Conservation (phyloP, 768 basidiomycete species). For the Coprinellus micaceus region DNA sequence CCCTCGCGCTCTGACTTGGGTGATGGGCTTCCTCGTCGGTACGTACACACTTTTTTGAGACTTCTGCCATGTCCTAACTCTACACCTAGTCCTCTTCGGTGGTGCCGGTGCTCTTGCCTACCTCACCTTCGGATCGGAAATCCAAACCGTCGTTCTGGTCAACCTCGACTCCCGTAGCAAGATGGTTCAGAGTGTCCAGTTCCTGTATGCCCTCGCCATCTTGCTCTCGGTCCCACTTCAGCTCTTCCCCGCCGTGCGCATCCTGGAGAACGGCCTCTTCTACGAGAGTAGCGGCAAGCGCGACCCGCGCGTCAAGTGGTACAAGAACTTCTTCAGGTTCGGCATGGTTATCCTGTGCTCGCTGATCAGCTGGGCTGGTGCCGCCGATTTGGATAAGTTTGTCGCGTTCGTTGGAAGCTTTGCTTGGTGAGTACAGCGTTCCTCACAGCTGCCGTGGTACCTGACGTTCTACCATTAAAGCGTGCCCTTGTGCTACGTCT, state of each 20-base stretch:
- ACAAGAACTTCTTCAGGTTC: constrained; percentile 89
- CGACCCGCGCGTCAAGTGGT: constrained; percentile 84
- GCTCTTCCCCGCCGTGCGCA: constrained; percentile 96
- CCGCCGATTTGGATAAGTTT: constrained; percentile 91
- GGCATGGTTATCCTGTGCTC: constrained; percentile 75
- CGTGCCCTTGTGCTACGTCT: constrained; percentile 90
- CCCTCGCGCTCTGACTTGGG: constrained; percentile 80
- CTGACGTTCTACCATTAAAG: constrained; percentile 35
- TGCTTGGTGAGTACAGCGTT: constrained; percentile 66
- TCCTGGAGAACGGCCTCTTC: constrained; percentile 95
- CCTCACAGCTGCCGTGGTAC: not conserved
- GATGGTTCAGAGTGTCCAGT: constrained; percentile 87
- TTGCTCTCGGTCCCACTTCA: constrained; percentile 89
- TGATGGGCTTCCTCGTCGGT: constrained; percentile 86
- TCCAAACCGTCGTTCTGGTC: constrained; percentile 92
- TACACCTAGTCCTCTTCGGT: constrained; percentile 67
- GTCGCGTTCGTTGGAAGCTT: constrained; percentile 91
- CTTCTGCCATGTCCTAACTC: no score
- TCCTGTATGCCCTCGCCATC: constrained; percentile 90
- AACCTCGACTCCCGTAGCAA: constrained; percentile 83
- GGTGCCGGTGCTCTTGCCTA: constrained; percentile 87
- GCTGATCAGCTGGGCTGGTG: constrained; percentile 77
- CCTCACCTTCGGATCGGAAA: constrained; percentile 78
- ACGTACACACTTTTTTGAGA: constrained; percentile 22
- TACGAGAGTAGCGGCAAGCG: constrained; percentile 82